Conservation (phyloP, 1,139 yeast genomes). For the Yamadazyma spencermartinsiae region DNA sequence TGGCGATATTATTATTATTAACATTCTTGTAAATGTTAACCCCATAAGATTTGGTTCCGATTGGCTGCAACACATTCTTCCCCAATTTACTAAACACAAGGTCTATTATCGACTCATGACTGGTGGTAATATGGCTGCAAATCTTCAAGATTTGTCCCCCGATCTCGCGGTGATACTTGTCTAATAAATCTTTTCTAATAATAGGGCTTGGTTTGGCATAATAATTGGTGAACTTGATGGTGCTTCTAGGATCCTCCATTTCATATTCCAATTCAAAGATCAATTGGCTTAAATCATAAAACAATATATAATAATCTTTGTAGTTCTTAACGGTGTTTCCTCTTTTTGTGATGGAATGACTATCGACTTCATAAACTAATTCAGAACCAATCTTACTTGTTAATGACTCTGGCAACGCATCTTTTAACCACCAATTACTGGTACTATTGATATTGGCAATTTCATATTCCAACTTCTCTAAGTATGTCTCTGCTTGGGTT, state of each 20-base stretch:
- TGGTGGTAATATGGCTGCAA: background rate
- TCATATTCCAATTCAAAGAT: constrained; percentile 59
- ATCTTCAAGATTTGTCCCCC: constrained; percentile 29
- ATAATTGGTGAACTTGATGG: constrained; percentile 48
- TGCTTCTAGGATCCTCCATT: constrained; percentile 51
- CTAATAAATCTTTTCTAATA: constrained; percentile 49
- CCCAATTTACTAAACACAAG: constrained; percentile 17
- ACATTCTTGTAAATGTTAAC: constrained; percentile 58
- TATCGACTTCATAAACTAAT: constrained; percentile 66
- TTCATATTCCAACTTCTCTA: constrained; percentile 32
- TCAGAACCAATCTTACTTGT: constrained; percentile 46
- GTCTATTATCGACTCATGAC: constrained; percentile 25
- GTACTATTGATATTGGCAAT: constrained; percentile 32
- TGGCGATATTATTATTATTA: constrained; percentile 51
- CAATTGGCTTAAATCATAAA: constrained; percentile 72
- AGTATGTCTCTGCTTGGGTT: constrained; percentile 31
- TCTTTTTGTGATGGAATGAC: constrained; percentile 55
- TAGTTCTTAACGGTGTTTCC: constrained; percentile 51
- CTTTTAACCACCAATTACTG: constrained; percentile 65
- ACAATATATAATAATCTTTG: constrained; percentile 72
- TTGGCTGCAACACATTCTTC: constrained; percentile 46
- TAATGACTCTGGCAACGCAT: constrained; percentile 60
- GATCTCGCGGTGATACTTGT: constrained; percentile 47
- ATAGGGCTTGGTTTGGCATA: constrained; percentile 48
- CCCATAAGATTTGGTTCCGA: constrained; percentile 73